phyloP scores from a whole-genome alignment of 2,329 filamentous ascomycete genomes.

The Paramyrothecium sp. region DNA sequence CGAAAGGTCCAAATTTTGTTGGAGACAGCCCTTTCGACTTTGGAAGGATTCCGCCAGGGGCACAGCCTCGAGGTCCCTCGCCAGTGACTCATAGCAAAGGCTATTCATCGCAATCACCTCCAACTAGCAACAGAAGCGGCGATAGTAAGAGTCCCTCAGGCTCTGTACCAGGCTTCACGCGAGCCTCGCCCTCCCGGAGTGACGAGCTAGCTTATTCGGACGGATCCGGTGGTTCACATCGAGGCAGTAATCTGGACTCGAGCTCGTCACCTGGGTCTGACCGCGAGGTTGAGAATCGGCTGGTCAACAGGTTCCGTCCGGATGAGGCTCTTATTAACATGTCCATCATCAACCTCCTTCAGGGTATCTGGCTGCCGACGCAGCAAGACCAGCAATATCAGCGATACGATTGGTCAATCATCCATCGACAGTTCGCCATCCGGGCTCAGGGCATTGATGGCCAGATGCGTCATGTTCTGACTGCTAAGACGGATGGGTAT shows the following conservation, averaged over 20 bases:
- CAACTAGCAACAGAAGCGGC: neutral
- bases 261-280: neutral
- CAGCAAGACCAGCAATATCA: neutral
- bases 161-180: neutral
- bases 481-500: neutral
- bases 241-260: neutral
- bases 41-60: neutral
- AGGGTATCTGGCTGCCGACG: conserved; percentile 2
- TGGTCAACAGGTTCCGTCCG: neutral
- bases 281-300: neutral
- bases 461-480: neutral
- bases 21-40: neutral
- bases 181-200: neutral
- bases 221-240: neutral
- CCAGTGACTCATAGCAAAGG: neutral
- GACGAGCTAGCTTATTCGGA: neutral
- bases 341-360: conserved; percentile 3
- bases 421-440: neutral
- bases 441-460: neutral
- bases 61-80: neutral
- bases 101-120: neutral
- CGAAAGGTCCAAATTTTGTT: neutral
- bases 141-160: neutral
- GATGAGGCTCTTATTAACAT: conserved; percentile 8
- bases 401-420: neutral